These are phyloP conservation scores for Reutealis trisperma DNA, from an alignment of 345 rosid genomes.

Conservation along the genomic window DNA sequence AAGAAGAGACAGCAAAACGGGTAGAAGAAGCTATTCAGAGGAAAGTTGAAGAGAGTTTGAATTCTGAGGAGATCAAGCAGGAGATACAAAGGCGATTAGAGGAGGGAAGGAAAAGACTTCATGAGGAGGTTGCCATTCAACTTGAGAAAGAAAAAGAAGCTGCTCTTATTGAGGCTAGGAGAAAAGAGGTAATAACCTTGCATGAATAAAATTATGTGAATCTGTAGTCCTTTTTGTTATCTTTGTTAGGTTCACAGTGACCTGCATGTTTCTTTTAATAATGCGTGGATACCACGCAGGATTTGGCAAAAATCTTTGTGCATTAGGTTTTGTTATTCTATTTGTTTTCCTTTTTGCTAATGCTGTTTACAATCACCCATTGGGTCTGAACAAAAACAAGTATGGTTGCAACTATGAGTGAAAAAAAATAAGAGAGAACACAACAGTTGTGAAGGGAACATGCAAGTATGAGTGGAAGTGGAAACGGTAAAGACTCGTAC, in stretches of 20 bases:
- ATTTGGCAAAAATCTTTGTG: not conserved
- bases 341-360: not conserved
- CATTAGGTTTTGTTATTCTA: not conserved
- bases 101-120: conserved; percentile 71
- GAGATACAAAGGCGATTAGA: conserved; percentile 69
- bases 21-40: conserved; percentile 76
- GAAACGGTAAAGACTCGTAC: no score
- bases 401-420: not conserved
- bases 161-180: conserved; percentile 61
- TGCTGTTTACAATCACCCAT: not conserved
- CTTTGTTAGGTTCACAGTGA: not conserved
- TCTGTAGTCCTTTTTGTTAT: no score
- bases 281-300: not conserved
- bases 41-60: conserved; percentile 81
- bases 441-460: not conserved
- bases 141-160: conserved; percentile 87
- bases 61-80: conserved; percentile 59
- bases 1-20: conserved; percentile 89
- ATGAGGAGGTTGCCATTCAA: conserved; percentile 70
- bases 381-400: not conserved
- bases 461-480: not conserved
- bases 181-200: conserved; percentile 62
- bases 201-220: conserved; percentile 1
- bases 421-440: not conserved
- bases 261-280: not conserved